A percentile compares a stretch with the other conserved stretches of the same genome.
Conservation (phyloP, 441 rosid genomes). For the Erodium texanum region DNA sequence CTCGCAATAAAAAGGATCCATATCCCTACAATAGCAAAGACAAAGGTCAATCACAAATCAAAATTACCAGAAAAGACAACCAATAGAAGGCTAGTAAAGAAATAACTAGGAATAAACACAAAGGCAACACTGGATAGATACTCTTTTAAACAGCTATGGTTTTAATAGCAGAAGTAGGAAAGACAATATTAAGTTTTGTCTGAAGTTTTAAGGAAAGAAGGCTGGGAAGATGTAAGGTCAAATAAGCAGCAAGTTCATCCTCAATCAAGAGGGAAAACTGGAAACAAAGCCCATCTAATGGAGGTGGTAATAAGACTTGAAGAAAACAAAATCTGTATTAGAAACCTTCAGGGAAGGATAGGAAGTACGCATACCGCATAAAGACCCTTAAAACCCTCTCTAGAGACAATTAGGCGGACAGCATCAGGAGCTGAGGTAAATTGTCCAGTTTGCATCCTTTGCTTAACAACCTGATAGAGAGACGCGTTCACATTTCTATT, state of each 20-base stretch:
- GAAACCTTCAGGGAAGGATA: neutral
- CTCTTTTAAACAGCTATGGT: no score
- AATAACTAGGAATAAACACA: neutral
- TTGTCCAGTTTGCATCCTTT: conserved; percentile 88
- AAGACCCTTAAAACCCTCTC: conserved; percentile 79
- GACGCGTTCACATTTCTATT: neutral
- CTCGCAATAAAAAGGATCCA: conserved; percentile 75
- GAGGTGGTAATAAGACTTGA: neutral
- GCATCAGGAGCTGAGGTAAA: conserved; percentile 70
- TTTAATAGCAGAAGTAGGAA: no score
- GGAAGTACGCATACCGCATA: conserved; percentile 55
- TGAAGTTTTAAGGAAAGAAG: no score
- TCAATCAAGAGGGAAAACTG: no score
- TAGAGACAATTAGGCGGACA: conserved; percentile 57
- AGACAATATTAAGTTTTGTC: no score
- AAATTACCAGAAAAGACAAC: neutral
- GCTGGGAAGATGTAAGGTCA: no score
- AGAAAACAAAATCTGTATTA: neutral
- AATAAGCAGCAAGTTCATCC: no score
- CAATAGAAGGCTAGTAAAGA: neutral
- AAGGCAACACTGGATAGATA: neutral
- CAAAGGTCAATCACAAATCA: conserved; percentile 1
- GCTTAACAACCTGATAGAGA: conserved; percentile 68
- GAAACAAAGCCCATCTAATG: no score
- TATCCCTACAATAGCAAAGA: conserved; percentile 55